Conservation (phyloP, 2,329 filamentous ascomycete genomes). For the Fusarium compactum region DNA sequence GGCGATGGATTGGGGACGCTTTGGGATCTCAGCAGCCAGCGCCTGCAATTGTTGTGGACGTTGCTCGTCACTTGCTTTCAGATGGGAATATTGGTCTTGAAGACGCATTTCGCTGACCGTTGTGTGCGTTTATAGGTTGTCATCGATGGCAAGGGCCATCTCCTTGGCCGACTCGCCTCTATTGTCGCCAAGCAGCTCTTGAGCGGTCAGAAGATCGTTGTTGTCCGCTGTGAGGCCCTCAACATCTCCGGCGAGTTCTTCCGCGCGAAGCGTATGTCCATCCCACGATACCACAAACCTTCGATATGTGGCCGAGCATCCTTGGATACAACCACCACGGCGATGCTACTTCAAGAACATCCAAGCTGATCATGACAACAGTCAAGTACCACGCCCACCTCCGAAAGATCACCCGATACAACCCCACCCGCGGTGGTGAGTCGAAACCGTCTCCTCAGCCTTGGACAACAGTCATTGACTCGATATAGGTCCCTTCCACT, state of each 20-base stretch:
- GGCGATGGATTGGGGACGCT: slow-evolving; percentile 32
- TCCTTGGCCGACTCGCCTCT: slow-evolving; percentile 97
- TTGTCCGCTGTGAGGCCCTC: slow-evolving; percentile 98
- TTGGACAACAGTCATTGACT: slow-evolving; percentile 53
- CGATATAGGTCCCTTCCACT: slow-evolving; percentile 92
- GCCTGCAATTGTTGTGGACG: slow-evolving; percentile 13
- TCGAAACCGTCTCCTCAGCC: slow-evolving; percentile 44
- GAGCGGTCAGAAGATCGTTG: slow-evolving; percentile 98
- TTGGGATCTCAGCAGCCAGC: slow-evolving; percentile 23
- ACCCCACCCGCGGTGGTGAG: slow-evolving; percentile 97
- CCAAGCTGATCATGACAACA: slow-evolving; percentile 68
- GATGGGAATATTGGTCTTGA: slow-evolving; percentile 37
- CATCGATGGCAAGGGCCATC: slow-evolving; percentile 99
- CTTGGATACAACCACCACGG: slow-evolving; percentile 28
- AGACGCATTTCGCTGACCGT: slow-evolving; percentile 42
- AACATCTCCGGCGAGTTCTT: slow-evolving; percentile 99
- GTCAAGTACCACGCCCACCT: slow-evolving; percentile 99
- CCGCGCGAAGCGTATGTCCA: slow-evolving; percentile 97
- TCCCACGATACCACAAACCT: slow-evolving; percentile 31
- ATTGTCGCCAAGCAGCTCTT: slow-evolving; percentile 99
- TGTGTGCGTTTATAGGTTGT: slow-evolving; percentile 74
- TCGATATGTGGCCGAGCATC: slow-evolving; percentile 38
- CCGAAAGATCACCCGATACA: slow-evolving; percentile 99
- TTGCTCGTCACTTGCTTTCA: slow-evolving; percentile 31
- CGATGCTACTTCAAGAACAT: slow-evolving; percentile 16